Conservation (phyloP, 345 rosid genomes). For the Rhodamnia rubescens region DNA sequence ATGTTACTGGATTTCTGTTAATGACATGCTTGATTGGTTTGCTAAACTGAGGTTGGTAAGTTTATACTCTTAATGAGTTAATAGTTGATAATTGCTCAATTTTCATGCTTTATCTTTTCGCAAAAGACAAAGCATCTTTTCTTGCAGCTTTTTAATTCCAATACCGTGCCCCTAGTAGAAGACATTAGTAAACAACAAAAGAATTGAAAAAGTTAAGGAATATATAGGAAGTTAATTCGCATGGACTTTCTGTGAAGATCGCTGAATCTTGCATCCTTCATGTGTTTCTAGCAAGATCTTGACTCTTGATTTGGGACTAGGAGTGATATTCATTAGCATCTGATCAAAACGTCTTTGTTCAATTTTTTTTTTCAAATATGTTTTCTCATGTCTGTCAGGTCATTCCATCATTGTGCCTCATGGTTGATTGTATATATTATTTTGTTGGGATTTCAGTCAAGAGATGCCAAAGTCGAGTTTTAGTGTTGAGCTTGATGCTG, state of each 20-base stretch:
- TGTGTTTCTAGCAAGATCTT: neutral
- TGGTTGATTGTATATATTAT: neutral
- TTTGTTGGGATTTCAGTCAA: slow-evolving; percentile 40
- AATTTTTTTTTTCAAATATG: neutral
- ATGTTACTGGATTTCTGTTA: neutral
- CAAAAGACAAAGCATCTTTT: neutral
- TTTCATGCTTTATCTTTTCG: neutral
- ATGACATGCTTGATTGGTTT: neutral
- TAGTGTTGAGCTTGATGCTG: slow-evolving; percentile 92
- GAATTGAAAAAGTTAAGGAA: neutral
- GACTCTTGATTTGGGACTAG: neutral
- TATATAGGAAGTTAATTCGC: neutral
- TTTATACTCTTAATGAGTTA: neutral
- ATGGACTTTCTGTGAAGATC: neutral
- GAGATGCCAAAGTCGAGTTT: slow-evolving; percentile 85
- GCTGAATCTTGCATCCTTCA: neutral
- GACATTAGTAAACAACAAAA: neutral
- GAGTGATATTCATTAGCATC: neutral
- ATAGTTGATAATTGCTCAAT: neutral
- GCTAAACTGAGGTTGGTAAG: neutral
- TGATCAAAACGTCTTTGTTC: neutral
- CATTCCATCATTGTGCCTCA: neutral
- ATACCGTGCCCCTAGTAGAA: neutral
- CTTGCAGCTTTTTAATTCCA: neutral
- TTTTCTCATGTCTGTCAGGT: neutral